Evolutionary conservation across 768 basidiomycete genomes (phyloP), one percentile per base, ranked within the genome.

Genomic region (Phallus indusiatus): DNA sequence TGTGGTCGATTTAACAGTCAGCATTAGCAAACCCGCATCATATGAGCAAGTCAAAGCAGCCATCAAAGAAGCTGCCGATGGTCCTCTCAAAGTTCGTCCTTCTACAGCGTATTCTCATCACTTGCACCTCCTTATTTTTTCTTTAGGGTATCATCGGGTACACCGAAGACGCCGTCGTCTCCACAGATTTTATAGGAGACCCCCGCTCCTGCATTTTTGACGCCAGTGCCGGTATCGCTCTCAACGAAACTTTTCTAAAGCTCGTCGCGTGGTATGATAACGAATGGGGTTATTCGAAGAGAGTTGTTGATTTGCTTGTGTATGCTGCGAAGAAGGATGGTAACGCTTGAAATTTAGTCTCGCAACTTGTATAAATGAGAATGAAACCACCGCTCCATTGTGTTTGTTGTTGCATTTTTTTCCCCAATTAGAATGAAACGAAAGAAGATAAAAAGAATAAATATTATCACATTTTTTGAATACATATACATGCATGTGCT

Each of bases 191-290:
- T 72, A 71, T 91, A 68, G 90, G 94, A 66, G 72, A 84, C 75
- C 71, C 75, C 60, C 77, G 81, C 59, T 94, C 91, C 61, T 90
- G 85, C 61, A 90, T 94, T 79, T 98, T 98, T 72, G 95, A 98
- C 69, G 94, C 94, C 66, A 75, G 74, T 62, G 95, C 90, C 49
- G 95, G 95, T 66, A 98, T 98, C 71, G 80, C 85, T 70, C 84
- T 98, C 71, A 96, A 88, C 85, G 68, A 76, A 62, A 86, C 86
- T 76, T 97, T 98, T 68, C 89, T 97, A 79, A 98, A 98, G 83
- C 83, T 96, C 68, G 86, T 98, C 71, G 71, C 89, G 47, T 96
- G 94, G 93, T 94, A 91, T 79, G 89, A 91, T 75, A 93, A 92
- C 74, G 89, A 93, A 75, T 91, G 86, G 86, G 87, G 92, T 18